Evolutionary conservation across 1,284 basidiomycete species (phyloP).

Genomic region (Golubevia sp.): DNA sequence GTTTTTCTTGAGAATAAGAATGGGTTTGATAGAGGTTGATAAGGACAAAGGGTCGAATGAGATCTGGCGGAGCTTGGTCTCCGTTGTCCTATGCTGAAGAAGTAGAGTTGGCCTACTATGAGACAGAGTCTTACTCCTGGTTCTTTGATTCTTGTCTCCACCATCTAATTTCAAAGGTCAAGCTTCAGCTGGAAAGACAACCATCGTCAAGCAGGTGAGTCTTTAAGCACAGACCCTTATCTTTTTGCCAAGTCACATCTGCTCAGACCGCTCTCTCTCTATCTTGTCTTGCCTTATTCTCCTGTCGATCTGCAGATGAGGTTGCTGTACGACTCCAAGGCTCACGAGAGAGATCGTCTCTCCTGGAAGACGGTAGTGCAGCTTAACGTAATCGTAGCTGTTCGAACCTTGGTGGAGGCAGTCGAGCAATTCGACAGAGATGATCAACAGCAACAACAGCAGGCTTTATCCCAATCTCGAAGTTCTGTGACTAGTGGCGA

Average conservation of each 20-base stretch:
- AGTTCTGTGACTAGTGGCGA: background rate
- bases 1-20: no score
- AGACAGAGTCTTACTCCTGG: background rate
- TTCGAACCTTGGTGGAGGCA: conserved; percentile 18
- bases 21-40: no score
- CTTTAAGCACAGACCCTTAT: background rate
- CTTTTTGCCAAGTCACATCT: background rate
- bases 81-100: background rate
- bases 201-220: conserved; percentile 27
- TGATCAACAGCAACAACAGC: background rate
- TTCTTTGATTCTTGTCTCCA: conserved; percentile 16
- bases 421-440: conserved; percentile 6
- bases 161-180: conserved; percentile 30
- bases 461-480: background rate
- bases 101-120: background rate
- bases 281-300: background rate
- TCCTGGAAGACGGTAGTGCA: conserved; percentile 26
- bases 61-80: background rate
- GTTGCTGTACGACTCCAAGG: conserved; percentile 28
- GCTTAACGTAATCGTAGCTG: conserved; percentile 27
- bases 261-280: background rate
- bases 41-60: no score
- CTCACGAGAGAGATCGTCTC: conserved; percentile 25
- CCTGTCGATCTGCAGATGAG: conserved; percentile 25
- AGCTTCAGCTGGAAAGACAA: conserved; percentile 38